Conservation (phyloP, 2,329 filamentous ascomycete genomes). For the Cladosporium sp. region DNA sequence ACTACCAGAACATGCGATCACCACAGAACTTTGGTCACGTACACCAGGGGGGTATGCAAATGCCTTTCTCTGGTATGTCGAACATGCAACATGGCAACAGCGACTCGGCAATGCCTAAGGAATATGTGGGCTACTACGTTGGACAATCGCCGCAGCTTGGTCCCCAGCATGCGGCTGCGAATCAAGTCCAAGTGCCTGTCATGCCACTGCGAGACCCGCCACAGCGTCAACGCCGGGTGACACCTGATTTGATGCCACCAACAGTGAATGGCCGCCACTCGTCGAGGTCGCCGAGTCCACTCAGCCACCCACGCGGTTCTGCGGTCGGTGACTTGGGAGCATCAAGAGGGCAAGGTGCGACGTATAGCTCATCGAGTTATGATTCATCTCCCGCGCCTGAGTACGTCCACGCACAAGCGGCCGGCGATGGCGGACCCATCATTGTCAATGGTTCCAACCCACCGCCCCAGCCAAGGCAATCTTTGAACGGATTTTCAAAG, state of each 20-base stretch:
- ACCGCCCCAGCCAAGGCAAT: conserved; percentile 6
- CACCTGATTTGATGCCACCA: conserved; percentile 43
- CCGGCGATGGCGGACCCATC: conserved; percentile 35
- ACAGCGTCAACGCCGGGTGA: conserved; percentile 43
- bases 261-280: conserved; percentile 32
- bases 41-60: conserved; percentile 23
- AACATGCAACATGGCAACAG: conserved; percentile 24
- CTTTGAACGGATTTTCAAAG: conserved; percentile 10
- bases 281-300: conserved; percentile 48
- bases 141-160: conserved; percentile 44
- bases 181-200: conserved; percentile 36
- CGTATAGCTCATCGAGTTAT: conserved; percentile 25
- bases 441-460: conserved; percentile 44
- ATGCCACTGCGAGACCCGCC: conserved; percentile 41
- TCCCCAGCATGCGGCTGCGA: conserved; percentile 32
- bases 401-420: conserved; percentile 7
- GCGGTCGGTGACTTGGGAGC: conserved; percentile 30
- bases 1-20: conserved; percentile 34
- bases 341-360: conserved; percentile 19
- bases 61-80: conserved; percentile 25
- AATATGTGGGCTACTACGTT: conserved; percentile 53
- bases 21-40: conserved; percentile 29
- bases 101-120: conserved; percentile 46
- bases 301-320: conserved; percentile 44
- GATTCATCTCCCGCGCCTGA: conserved; percentile 21